These are phyloP conservation scores for Helenozyma baotianmanensis DNA, from an alignment of 805 yeast genomes.

Conservation along the genomic window DNA sequence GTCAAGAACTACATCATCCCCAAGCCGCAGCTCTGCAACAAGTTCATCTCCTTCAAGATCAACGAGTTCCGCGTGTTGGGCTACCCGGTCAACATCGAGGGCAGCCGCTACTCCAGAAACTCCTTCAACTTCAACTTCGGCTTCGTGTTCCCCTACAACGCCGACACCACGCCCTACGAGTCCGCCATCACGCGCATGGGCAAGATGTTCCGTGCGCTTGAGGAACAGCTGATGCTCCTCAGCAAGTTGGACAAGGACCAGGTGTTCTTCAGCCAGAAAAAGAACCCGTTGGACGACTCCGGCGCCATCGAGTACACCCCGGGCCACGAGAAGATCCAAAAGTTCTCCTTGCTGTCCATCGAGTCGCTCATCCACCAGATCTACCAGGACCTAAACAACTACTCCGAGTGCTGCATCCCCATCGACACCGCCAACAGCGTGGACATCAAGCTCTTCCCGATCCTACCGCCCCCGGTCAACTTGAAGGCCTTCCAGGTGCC, in stretches of 20 bases:
- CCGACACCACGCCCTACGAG: slow-evolving; percentile 83
- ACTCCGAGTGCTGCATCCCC: slow-evolving; percentile 93
- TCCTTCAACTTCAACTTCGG: slow-evolving; percentile 91
- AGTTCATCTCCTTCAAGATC: slow-evolving; percentile 68
- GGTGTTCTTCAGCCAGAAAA: slow-evolving; percentile 34
- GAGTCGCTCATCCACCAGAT: slow-evolving; percentile 81
- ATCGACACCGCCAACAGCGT: slow-evolving; percentile 85
- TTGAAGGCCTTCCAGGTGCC: slow-evolving; percentile 86
- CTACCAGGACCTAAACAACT: slow-evolving; percentile 90
- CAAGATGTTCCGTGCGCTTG: slow-evolving; percentile 81
- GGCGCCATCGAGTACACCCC: slow-evolving; percentile 22
- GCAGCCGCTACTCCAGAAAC: slow-evolving; percentile 77
- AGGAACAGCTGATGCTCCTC: slow-evolving; percentile 78
- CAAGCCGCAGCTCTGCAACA: slow-evolving; percentile 84
- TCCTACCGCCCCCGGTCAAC: slow-evolving; percentile 73
- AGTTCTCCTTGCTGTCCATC: slow-evolving; percentile 41
- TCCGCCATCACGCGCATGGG: slow-evolving; percentile 81
- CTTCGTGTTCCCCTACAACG: slow-evolving; percentile 79
- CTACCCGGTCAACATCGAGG: slow-evolving; percentile 80
- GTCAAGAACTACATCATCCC: slow-evolving; percentile 92
- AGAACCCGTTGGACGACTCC: slow-evolving; percentile 2
- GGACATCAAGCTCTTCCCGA: slow-evolving; percentile 90
- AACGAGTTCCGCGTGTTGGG: slow-evolving; percentile 73
- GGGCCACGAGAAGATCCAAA: slow-evolving; percentile 32
- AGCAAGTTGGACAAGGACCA: slow-evolving; percentile 46